Evolutionary conservation across 2,329 filamentous ascomycete species (phyloP).

Genomic region (Microsporum audouinii): DNA sequence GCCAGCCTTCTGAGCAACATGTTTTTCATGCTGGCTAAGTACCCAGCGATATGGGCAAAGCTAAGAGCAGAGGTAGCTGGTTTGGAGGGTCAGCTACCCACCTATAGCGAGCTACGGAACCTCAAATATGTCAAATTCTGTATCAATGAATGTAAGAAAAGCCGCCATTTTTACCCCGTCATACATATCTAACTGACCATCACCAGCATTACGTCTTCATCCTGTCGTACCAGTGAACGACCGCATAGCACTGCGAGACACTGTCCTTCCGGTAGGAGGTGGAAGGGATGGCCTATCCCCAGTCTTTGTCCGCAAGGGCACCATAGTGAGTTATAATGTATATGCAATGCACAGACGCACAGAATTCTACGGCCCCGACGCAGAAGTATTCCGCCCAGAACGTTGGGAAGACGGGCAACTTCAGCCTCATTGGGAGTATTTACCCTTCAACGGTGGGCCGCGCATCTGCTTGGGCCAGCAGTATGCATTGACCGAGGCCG

Average conservation of each 20-base stretch:
- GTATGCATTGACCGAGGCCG: constrained; percentile 48
- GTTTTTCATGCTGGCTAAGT: constrained; percentile 39
- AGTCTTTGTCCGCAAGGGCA: constrained; percentile 51
- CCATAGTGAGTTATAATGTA: constrained; percentile 54
- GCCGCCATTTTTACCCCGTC: constrained; percentile 24
- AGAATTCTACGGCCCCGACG: constrained; percentile 46
- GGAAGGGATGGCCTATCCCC: constrained; percentile 50
- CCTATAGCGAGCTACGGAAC: constrained; percentile 12
- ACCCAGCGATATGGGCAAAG: constrained; percentile 34
- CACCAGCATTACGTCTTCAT: constrained; percentile 30
- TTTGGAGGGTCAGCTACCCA: background rate
- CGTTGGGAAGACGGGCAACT: constrained; percentile 50
- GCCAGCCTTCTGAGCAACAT: constrained; percentile 36
- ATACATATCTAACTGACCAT: constrained; percentile 48
- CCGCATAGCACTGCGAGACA: constrained; percentile 30
- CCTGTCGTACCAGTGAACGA: constrained; percentile 39
- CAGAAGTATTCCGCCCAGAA: constrained; percentile 45
- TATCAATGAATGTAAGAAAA: constrained; percentile 10
- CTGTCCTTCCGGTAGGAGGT: constrained; percentile 42
- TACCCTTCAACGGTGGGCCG: constrained; percentile 44
- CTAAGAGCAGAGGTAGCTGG: constrained; percentile 41
- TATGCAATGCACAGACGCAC: constrained; percentile 61
- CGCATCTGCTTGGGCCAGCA: constrained; percentile 48
- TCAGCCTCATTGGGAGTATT: constrained; percentile 39
- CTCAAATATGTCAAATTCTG: constrained; percentile 9